Evolutionary conservation across 352 stramenopile species (phyloP).

Genomic region (Peronospora farinosa): DNA sequence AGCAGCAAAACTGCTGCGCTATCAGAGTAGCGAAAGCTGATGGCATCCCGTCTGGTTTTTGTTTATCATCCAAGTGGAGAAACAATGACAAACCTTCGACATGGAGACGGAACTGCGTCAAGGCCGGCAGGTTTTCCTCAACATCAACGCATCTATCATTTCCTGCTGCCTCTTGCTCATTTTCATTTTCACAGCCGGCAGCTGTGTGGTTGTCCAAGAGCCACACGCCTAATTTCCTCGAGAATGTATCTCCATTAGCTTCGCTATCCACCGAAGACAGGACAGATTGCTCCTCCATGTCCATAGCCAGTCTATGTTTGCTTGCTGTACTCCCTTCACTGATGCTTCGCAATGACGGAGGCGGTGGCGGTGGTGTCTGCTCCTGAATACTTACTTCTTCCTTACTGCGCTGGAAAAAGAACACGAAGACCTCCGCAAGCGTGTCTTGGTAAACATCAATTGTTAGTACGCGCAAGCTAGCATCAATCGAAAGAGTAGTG

Average conservation of each 20-base stretch:
- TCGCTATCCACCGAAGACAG: conserved; percentile 30
- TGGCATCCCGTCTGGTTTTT: conserved; percentile 23
- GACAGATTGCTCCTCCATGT: conserved; percentile 27
- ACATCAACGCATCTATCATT: conserved; percentile 20
- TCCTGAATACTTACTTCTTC: conserved; percentile 13
- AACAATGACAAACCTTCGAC: conserved; percentile 63
- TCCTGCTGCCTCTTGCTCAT: conserved; percentile 12
- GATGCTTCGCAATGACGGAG: conserved; percentile 22
- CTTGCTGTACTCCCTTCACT: conserved; percentile 26
- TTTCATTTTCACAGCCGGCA: conserved; percentile 22
- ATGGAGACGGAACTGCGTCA: conserved; percentile 69
- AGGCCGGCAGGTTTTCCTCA: conserved; percentile 35
- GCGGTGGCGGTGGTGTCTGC: conserved; percentile 11
- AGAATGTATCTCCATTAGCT: conserved; percentile 34
- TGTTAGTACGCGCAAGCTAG: conserved; percentile 55
- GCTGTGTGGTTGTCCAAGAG: conserved; percentile 42
- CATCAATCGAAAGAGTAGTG: conserved; percentile 64
- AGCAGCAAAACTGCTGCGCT: conserved; percentile 65
- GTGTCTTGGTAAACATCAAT: conserved; percentile 78
- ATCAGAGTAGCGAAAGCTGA: conserved; percentile 58
- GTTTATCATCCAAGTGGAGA: conserved; percentile 47
- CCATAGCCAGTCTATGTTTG: conserved; percentile 10
- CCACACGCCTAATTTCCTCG: conserved; percentile 51
- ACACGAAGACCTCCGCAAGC: conserved; percentile 65
- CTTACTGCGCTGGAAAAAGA: conserved; percentile 57